Percentiles rank a stretch among this genome's conserved stretches.
These are phyloP conservation scores for Exophiala alcalophila DNA, from an alignment of 2,329 filamentous ascomycete species.

Conservation along the genomic window DNA sequence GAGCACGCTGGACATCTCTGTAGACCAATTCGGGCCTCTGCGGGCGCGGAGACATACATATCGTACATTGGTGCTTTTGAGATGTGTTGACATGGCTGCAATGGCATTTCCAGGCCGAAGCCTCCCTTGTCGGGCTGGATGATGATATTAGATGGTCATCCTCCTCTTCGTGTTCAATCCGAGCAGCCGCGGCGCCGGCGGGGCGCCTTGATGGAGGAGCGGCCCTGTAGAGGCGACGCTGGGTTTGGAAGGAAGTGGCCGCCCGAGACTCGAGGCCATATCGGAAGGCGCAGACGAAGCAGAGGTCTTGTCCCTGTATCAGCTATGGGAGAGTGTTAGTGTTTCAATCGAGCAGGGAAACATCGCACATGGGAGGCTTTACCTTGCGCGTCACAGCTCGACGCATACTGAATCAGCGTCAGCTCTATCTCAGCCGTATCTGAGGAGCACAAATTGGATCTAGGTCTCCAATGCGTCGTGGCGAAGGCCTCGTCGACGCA, in stretches of 20 bases:
- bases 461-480: background rate
- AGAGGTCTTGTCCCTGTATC: slow-evolving; percentile 39
- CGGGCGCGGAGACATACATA: slow-evolving; percentile 33
- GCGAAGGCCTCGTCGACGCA: slow-evolving; percentile 4
- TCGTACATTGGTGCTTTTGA: slow-evolving; percentile 30
- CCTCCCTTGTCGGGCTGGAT: slow-evolving; percentile 8
- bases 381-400: slow-evolving; percentile 21
- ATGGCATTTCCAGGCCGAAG: slow-evolving; percentile 21
- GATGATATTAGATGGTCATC: slow-evolving; percentile 25
- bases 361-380: background rate
- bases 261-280: slow-evolving; percentile 28
- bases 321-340: slow-evolving; percentile 32
- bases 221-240: slow-evolving; percentile 38
- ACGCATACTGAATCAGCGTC: slow-evolving; percentile 17
- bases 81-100: slow-evolving; percentile 24
- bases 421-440: background rate
- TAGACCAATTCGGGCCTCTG: slow-evolving; percentile 19
- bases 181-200: slow-evolving; percentile 31
- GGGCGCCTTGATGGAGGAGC: slow-evolving; percentile 33
- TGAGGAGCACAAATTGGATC: background rate
- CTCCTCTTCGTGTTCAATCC: slow-evolving; percentile 27
- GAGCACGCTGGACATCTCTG: slow-evolving; percentile 1
- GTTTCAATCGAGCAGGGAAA: background rate
- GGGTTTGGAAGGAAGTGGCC: slow-evolving; percentile 25
- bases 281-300: slow-evolving; percentile 38